A percentile compares a stretch with the other conserved stretches of the same genome.
Conservation (phyloP, 2,329 filamentous ascomycete species). For the Xylaria sp. region DNA sequence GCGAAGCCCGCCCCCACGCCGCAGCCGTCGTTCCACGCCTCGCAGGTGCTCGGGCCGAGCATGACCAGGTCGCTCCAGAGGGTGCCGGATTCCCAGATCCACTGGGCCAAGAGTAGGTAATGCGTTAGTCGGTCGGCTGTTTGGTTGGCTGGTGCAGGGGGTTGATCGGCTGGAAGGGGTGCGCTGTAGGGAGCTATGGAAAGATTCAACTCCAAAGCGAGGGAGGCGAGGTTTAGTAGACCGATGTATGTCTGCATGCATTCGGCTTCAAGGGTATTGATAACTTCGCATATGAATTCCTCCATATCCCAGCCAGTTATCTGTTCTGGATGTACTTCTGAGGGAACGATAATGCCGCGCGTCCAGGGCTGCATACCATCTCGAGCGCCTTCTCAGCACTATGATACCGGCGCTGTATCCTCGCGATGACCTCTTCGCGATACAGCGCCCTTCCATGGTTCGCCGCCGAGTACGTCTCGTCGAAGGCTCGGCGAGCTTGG, state of each 20-base stretch:
- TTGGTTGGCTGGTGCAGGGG: too few species aligned
- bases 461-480: conserved; percentile 11
- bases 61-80: conserved; percentile 11
- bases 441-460: conserved; percentile 8
- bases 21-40: conserved; percentile 22
- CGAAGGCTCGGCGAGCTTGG: conserved; percentile 10
- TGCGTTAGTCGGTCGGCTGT: too few species aligned
- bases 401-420: neutral
- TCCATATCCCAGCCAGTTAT: too few species aligned
- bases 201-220: too few species aligned
- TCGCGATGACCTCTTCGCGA: neutral
- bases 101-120: neutral
- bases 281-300: too few species aligned
- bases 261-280: too few species aligned
- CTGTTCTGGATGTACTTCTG: too few species aligned
- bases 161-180: too few species aligned
- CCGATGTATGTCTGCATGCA: too few species aligned
- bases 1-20: conserved; percentile 23
- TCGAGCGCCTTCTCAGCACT: conserved; percentile 10
- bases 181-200: too few species aligned
- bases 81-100: conserved; percentile 10
- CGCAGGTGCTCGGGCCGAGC: conserved; percentile 15
- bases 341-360: too few species aligned
- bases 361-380: conserved; percentile 5
- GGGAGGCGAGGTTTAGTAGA: too few species aligned